phyloP scores from a whole-genome alignment of 345 rosid species.

The Citrus inodora region DNA sequence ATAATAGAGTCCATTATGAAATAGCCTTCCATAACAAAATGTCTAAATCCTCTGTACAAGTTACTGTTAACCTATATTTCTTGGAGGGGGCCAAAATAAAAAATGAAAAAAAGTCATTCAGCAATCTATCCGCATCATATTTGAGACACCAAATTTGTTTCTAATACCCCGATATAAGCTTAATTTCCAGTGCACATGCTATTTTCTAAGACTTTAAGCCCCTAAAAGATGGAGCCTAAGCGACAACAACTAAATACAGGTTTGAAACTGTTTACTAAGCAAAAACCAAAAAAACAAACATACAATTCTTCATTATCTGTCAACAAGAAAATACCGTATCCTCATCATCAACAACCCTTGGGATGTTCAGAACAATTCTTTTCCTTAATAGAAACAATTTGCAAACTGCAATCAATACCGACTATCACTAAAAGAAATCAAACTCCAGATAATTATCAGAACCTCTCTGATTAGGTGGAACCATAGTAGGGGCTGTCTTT shows the following conservation, averaged over 20 bases:
- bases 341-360: constrained; percentile 29
- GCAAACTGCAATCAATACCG: constrained; percentile 18
- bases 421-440: constrained; percentile 70
- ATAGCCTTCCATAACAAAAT: not conserved
- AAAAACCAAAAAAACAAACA: constrained; percentile 29
- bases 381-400: constrained; percentile 36
- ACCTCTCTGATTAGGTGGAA: constrained; percentile 47
- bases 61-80: not conserved
- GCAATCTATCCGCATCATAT: not conserved
- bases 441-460: constrained; percentile 83
- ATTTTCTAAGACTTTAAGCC: not conserved
- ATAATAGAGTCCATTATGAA: not conserved
- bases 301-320: constrained; percentile 44
- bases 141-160: not conserved
- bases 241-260: constrained; percentile 17
- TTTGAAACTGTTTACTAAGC: constrained; percentile 18
- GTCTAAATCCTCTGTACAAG: not conserved
- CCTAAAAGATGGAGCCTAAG: not conserved
- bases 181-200: not conserved
- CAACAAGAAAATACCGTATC: constrained; percentile 26
- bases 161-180: not conserved
- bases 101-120: not conserved
- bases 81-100: too few species aligned
- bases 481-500: constrained; percentile 34
- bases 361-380: constrained; percentile 37